Conservation (phyloP, 2,329 filamentous ascomycete genomes). For the Sporothrix protearum region DNA sequence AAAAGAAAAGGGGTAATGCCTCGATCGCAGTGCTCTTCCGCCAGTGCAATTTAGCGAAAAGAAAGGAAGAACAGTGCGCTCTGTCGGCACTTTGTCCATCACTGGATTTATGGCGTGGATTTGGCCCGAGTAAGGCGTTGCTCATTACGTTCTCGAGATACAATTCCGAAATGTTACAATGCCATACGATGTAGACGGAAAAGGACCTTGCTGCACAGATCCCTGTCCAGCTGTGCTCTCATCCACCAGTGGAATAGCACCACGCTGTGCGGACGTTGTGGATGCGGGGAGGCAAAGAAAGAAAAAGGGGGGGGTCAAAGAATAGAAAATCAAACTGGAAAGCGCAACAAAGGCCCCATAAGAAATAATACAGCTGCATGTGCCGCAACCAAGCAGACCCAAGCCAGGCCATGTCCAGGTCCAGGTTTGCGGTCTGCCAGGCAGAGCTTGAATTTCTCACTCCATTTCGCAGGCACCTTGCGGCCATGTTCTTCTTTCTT, state of each 20-base stretch:
- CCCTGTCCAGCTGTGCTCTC: constrained; percentile 13
- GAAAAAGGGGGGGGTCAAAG: not conserved
- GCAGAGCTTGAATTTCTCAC: not conserved
- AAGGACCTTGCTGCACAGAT: not conserved
- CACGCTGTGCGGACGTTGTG: not conserved
- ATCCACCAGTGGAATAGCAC: not conserved
- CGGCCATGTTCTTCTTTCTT: not conserved
- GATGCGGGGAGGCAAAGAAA: not conserved
- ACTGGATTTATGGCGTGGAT: not conserved
- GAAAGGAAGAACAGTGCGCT: not conserved
- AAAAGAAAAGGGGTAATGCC: not conserved
- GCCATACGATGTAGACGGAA: not conserved
- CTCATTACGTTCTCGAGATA: not conserved
- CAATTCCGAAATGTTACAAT: not conserved
- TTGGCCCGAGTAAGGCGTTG: not conserved
- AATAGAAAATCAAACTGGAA: not conserved
- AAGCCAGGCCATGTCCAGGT: not conserved
- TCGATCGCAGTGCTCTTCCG: not conserved
- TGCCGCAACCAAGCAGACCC: not conserved
- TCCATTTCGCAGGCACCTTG: not conserved
- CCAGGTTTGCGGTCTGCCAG: not conserved
- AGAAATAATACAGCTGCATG: constrained; percentile 2
- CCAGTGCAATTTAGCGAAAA: not conserved
- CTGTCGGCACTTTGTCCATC: not conserved
- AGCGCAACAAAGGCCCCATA: not conserved